Evolutionary conservation across 345 rosid species (phyloP).

Genomic region (Nephelium lappaceum): DNA sequence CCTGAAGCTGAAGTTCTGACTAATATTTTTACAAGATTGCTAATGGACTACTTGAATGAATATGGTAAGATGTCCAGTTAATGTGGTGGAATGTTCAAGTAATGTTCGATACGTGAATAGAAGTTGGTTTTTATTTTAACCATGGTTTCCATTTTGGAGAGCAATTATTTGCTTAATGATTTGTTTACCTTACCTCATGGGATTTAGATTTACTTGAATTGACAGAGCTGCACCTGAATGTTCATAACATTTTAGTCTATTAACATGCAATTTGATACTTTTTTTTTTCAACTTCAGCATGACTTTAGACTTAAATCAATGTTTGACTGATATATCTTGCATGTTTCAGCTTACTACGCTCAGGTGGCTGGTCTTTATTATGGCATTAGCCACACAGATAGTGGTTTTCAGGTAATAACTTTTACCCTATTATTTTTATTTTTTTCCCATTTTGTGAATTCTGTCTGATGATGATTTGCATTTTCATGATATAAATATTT

Average conservation of each 20-base stretch:
- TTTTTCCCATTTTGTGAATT: background rate
- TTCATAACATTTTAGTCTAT: background rate
- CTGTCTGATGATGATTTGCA: background rate
- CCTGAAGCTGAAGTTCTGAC: conserved; percentile 82
- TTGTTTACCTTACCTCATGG: background rate
- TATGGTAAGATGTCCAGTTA: conserved; percentile 57
- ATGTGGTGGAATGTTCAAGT: conserved; percentile 30
- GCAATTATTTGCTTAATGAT: background rate
- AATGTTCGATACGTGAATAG: background rate
- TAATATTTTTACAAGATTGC: conserved; percentile 63
- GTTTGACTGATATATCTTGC: conserved; percentile 15
- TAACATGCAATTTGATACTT: background rate
- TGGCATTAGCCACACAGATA: conserved; percentile 45
- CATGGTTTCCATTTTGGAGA: background rate
- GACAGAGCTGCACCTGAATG: background rate
- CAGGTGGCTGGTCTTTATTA: conserved; percentile 89
- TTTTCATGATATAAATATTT: background rate
- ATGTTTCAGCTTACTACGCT: conserved; percentile 84
- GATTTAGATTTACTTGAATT: conserved; percentile 11
- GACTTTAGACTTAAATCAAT: background rate
- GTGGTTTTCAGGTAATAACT: conserved; percentile 73
- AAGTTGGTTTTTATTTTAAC: background rate
- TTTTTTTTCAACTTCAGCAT: background rate
- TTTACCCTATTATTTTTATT: background rate
- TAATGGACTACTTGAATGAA: conserved; percentile 95